Conservation (phyloP, 139 green algal genomes). For the Pleodorina starrii region DNA sequence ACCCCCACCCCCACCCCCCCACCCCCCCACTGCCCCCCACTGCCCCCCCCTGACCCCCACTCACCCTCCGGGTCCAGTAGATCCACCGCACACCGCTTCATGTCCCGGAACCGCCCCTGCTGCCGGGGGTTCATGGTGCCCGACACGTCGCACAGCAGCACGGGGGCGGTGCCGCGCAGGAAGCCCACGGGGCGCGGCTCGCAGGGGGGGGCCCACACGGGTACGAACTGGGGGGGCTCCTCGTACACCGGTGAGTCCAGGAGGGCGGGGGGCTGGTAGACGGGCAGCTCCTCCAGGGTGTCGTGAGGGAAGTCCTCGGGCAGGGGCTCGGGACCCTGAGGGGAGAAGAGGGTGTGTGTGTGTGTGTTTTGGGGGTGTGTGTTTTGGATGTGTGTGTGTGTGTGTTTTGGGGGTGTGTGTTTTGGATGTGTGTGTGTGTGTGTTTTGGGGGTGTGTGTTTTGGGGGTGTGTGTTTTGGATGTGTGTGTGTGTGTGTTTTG, state of each 20-base stretch:
- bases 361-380: neutral
- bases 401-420: too few species aligned
- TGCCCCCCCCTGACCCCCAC: neutral
- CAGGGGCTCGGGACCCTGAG: conserved; percentile 50
- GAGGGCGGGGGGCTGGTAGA: conserved; percentile 36
- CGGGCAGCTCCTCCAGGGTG: conserved; percentile 57
- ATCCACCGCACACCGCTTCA: conserved; percentile 50
- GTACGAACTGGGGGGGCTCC: conserved; percentile 16
- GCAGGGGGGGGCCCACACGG: conserved; percentile 60
- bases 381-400: too few species aligned
- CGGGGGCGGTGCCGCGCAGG: conserved; percentile 67
- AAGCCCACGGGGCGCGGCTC: conserved; percentile 78
- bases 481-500: too few species aligned
- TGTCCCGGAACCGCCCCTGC: conserved; percentile 32
- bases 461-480: too few species aligned
- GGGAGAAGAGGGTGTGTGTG: neutral
- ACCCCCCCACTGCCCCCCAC: neutral
- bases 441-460: too few species aligned
- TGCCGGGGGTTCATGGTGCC: conserved; percentile 73
- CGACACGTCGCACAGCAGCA: conserved; percentile 73
- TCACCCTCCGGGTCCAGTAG: conserved; percentile 43
- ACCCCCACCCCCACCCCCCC: neutral
- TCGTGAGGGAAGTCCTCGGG: conserved; percentile 55
- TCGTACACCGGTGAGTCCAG: neutral
- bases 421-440: too few species aligned